phyloP scores from a whole-genome alignment of 2,329 filamentous ascomycete genomes.

The Sarocladium brachiariae region DNA sequence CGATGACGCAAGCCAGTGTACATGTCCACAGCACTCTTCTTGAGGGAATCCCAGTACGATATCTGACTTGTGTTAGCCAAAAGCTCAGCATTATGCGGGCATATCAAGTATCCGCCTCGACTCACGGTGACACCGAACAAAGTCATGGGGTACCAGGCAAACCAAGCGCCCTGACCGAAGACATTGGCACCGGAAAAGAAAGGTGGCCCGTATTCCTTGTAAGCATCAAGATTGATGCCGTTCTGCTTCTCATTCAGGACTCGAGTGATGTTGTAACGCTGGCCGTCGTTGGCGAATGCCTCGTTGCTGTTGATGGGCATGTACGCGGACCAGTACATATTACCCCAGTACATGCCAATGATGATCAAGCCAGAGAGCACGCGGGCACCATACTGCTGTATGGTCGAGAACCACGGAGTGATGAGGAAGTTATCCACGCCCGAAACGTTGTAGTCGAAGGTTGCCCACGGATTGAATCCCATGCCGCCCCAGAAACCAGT shows the following conservation, averaged over 20 bases:
- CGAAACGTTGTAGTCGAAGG: conserved; percentile 33
- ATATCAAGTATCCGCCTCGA: neutral
- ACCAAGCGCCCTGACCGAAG: conserved; percentile 32
- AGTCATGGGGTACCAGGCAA: conserved; percentile 32
- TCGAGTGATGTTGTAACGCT: conserved; percentile 29
- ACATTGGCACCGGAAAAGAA: conserved; percentile 32
- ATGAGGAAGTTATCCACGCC: conserved; percentile 21
- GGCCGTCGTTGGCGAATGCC: conserved; percentile 31
- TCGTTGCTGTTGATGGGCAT: conserved; percentile 35
- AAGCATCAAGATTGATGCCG: conserved; percentile 29
- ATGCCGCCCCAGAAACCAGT: conserved; percentile 36
- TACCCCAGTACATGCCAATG: conserved; percentile 25
- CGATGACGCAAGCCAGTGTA: conserved; percentile 27
- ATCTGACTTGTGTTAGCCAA: conserved; percentile 15
- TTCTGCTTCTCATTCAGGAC: conserved; percentile 26
- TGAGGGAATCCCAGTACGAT: conserved; percentile 32
- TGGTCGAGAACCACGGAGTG: conserved; percentile 5
- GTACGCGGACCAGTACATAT: conserved; percentile 28
- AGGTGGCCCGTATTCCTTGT: conserved; percentile 33
- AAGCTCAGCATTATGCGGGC: neutral
- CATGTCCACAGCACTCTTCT: conserved; percentile 10
- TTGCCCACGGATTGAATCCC: conserved; percentile 30
- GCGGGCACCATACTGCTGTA: conserved; percentile 25
- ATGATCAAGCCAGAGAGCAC: conserved; percentile 29
- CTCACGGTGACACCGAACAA: conserved; percentile 27